Evolutionary conservation across 148 eudicot species (phyloP).

Genomic region (Arctostaphylos glauca): DNA sequence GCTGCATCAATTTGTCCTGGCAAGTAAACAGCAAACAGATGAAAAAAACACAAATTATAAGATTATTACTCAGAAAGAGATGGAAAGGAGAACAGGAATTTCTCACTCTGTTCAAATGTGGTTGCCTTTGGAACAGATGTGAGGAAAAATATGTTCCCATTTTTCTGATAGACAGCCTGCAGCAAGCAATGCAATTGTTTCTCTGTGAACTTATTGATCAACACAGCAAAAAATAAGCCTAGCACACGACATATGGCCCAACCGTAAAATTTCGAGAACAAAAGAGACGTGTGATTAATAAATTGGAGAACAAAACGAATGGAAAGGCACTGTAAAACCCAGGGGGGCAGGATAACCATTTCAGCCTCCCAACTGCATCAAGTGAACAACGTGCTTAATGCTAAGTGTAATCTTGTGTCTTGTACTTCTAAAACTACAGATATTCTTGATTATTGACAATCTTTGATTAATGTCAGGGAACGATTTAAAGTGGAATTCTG

Average conservation of each 20-base stretch:
- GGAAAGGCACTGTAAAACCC: too few relatives aligned
- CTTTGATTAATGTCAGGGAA: too few relatives aligned
- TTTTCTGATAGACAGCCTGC: conserved; percentile 7
- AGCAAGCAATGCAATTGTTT: background rate
- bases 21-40: background rate
- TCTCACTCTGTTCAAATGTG: conserved; percentile 3
- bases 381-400: too few relatives aligned
- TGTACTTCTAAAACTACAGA: too few relatives aligned
- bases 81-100: background rate
- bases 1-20: background rate
- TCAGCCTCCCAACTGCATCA: too few relatives aligned
- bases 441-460: too few relatives aligned
- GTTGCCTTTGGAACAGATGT: background rate
- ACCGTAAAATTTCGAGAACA: background rate
- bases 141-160: background rate
- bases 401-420: too few relatives aligned
- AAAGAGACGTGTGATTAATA: too few relatives aligned
- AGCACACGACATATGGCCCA: background rate
- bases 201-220: background rate
- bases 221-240: background rate
- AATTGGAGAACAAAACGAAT: too few relatives aligned
- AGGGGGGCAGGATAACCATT: too few relatives aligned
- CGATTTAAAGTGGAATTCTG: too few relatives aligned
- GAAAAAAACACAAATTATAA: background rate
- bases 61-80: background rate